phyloP scores from a whole-genome alignment of 345 rosid species.

The Brassica nigra region DNA sequence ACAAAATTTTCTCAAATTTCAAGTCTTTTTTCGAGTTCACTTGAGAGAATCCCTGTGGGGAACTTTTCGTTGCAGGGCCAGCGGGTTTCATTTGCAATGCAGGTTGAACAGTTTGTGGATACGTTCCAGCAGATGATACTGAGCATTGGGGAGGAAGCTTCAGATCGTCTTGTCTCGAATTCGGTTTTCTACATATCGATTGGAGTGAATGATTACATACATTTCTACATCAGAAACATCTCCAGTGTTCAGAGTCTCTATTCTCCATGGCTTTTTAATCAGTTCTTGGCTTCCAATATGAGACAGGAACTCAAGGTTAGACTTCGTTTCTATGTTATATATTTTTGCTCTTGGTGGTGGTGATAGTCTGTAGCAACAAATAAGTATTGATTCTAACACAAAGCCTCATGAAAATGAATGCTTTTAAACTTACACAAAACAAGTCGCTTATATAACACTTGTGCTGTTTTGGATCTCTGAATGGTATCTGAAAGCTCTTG shows the following conservation, averaged over 20 bases:
- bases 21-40: not conserved
- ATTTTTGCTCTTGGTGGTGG: not conserved
- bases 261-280: constrained; percentile 87
- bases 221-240: constrained; percentile 75
- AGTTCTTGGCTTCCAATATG: constrained; percentile 64
- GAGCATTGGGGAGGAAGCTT: constrained; percentile 59
- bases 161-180: constrained; percentile 54
- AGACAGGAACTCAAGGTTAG: constrained; percentile 73
- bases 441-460: not conserved
- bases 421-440: not conserved
- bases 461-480: not conserved
- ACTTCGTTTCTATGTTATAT: not conserved
- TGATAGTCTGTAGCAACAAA: not conserved
- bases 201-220: constrained; percentile 90
- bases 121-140: constrained; percentile 75
- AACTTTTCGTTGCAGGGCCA: constrained; percentile 60
- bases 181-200: constrained; percentile 78
- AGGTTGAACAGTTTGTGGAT: constrained; percentile 83
- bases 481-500: constrained; percentile 5
- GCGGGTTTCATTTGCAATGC: constrained; percentile 76
- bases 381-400: not conserved
- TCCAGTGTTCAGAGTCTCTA: constrained; percentile 72
- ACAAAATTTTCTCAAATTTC: constrained; percentile 6
- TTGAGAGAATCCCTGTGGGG: not conserved
- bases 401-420: not conserved